Evolutionary conservation across 306 rosid genomes (phyloP).

Genomic region (Canavalia ensiformis): DNA sequence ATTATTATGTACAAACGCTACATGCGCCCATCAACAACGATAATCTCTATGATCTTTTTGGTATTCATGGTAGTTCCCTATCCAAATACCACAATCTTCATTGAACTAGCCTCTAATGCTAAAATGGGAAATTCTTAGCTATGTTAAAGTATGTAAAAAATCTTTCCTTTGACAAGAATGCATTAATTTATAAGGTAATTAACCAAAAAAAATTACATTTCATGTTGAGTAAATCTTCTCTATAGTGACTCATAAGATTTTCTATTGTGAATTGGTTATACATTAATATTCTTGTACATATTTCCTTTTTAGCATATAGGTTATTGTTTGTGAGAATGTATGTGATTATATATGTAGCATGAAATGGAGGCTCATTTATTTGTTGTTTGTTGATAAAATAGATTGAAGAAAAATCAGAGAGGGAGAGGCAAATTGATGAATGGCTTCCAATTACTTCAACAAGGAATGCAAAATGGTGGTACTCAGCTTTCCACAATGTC

Average conservation of each 20-base stretch:
- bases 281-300: background rate
- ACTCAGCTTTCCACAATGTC: conserved; percentile 88
- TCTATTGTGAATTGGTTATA: conserved; percentile 29
- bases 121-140: background rate
- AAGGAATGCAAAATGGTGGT: conserved; percentile 93
- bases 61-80: background rate
- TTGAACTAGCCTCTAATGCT: background rate
- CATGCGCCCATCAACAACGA: background rate
- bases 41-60: no score
- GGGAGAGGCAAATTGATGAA: conserved; percentile 64
- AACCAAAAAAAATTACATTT: background rate
- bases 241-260: background rate
- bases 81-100: background rate
- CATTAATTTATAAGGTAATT: background rate
- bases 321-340: background rate
- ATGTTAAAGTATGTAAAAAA: background rate
- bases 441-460: conserved; percentile 89
- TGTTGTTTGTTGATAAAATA: conserved; percentile 27
- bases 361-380: conserved; percentile 24
- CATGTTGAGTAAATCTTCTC: background rate
- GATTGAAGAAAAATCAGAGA: conserved; percentile 48
- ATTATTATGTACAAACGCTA: background rate
- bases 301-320: background rate
- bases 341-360: background rate
- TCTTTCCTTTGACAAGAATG: background rate